Base-by-base conservation (phyloP, 306 rosid species). In the Sindora glabra region DNA sequence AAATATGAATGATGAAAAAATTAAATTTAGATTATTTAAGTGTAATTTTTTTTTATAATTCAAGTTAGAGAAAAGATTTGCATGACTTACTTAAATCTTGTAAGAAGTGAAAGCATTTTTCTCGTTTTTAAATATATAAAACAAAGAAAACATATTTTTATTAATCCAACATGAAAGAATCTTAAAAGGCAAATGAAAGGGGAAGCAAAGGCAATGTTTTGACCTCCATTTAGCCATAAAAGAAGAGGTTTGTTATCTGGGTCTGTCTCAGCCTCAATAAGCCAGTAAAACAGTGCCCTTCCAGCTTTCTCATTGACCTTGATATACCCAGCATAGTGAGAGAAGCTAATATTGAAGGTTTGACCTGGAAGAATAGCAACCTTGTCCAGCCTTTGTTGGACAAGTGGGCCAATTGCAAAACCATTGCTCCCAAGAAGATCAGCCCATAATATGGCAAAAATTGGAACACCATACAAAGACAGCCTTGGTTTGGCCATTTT, bases 221-320 rank as follows among this genome's bases (percentile, higher is more conserved):
- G 21, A 86, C 94, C 89, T 83, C 94, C 94, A 37, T 80, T 83
- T 6, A 77, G 82, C 94, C 94, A 86, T 26, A 86, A 74, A 65
- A 86, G 66, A 55, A 86, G 65, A 56, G 94, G 94, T 64, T 80
- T 86, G 16, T 89, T 64, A 21, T 25, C 71, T 41, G 89, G 82
- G 16, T 83, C 81, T 27, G 64, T 45, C 1, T 23, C 67, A 44
- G 94, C 87, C 66, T 86, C 87, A 36, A 77, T 2, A 38, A 86
- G 75, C 94, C 94, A 86, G 27, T 86, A 86, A 59, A 86, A 86
- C 6, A 86, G 72, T 16, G 79, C 83, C 65, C 89, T 83, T 69
- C 87, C 94, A 68, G 83, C 62, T 11, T 77, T 63, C 51, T 77
- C 64, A n/a, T 83, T 73, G 30, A 86, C 86, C 0, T 78, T 80